Evolutionary conservation across 495 filamentous ascomycete species (phyloP), one percentile per base, ranked within the genome.

Genomic region (Aspergillus steynii): DNA sequence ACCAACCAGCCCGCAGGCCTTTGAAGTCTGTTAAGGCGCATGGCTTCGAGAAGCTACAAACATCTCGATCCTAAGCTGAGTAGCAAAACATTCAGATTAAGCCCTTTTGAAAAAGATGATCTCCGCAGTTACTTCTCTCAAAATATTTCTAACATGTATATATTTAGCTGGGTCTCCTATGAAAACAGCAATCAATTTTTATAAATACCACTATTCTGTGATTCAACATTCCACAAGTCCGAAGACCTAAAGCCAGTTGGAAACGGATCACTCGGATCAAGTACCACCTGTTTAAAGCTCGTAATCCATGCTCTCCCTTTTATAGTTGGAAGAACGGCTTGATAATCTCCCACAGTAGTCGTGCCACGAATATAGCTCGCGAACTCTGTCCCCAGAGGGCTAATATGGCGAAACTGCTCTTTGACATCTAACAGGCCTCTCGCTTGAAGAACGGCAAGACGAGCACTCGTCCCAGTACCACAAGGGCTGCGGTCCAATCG

Each of bases 401-500:
- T 72, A 1, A 62, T 59, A 60, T 74, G 73, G 28, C 61, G 68
- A 56, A 75, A 72, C 2, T 56, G 5, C 49, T 77, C 74, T 6
- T 61, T 64, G 25, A 63, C 68, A 25, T 56, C 56, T 4, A 77
- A 53, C 45, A 70, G 52, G 4, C 68, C 71, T 25, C 68, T 53
- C 6, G 69, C 67, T 61, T 77, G 71, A 53, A 77, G 32, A 6
- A 72, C 66, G 0, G 74, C 74, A 28, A 77, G 31, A n/a, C 74
- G 67, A 12, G 74, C 74, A 57, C 55, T 72, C 7, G 67, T 77
- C 10, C 72, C 74, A 20, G 74, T 74, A 3, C 74, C 74, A 57
- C 74, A 77, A 8, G 73, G 74, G 37, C 72, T 71, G 4, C 74
- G 71, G 61, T 77, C 74, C 42, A 75, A 70, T 26, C 74, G 59